Base-by-base conservation (phyloP, 2,329 filamentous ascomycete species). In the Trichophyton simii region DNA sequence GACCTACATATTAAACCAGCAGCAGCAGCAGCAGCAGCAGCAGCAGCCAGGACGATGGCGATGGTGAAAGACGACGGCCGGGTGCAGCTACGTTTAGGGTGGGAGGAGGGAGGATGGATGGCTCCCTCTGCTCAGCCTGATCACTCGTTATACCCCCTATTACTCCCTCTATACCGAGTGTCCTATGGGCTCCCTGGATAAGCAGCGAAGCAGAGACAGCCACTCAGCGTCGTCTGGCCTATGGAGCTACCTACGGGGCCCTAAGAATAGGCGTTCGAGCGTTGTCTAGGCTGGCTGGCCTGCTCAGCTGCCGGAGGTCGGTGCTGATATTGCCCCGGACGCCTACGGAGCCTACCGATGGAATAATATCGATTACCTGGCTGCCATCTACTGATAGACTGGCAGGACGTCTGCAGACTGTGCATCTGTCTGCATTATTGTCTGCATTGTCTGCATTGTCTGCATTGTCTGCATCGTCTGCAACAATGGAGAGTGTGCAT, bases 331-430 rank as follows among this genome's bases (percentile, higher is more conserved):
- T 54, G n/a, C 52, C 28, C 52, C 52, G 52, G 52, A 38, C 52
- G 52, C 52, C 52, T 55, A 55, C 52, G 52, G 52, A 55, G 52
- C 52, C 52, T 55, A 55, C 52, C 52, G 20, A 36, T 36, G 28
- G 15, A 6, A 15, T 55, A 31, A 31, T 31, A 31, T 2, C 8
- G 6, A 5, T 6, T 31, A 36, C 25, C 25, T 34, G 18, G 5
- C 20, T 13, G 48, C 48, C 48, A 13, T 54, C 20, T n/a, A 28
- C 8, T 6, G 48, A 5, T 4, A 22, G 28, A 7, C 28, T 31
- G 28, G 28, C 28, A 28, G 22, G 48, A 52, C 34, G 3, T 38
- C 34, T 38, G 46, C 18, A 54, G 22, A 22, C 48, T 54, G 48
- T 28, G 22, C 15, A 28, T n/a, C 11, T 31, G 13, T 54, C 8